Conservation (phyloP, 352 stramenopile genomes). For the Phytophthora megakarya region DNA sequence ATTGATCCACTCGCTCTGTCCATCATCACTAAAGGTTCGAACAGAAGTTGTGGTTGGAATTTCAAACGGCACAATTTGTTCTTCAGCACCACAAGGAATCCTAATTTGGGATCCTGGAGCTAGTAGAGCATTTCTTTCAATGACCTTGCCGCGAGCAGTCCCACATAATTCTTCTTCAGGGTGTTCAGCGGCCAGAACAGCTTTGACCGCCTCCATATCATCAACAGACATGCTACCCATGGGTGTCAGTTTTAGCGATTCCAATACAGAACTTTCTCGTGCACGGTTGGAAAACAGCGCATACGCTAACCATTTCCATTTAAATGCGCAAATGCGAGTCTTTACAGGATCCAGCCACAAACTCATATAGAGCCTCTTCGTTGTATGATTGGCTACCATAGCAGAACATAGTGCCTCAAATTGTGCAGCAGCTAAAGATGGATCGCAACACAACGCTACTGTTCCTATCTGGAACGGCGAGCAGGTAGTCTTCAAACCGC, state of each 20-base stretch:
- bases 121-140: neutral
- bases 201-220: slow-evolving; percentile 1
- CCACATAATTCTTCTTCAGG: slow-evolving; percentile 10
- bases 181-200: slow-evolving; percentile 5
- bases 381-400: neutral
- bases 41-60: neutral
- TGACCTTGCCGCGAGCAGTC: neutral
- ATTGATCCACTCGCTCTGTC: slow-evolving; percentile 10
- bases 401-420: slow-evolving; percentile 9
- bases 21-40: slow-evolving; percentile 15
- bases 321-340: neutral
- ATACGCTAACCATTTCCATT: slow-evolving; percentile 23
- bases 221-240: neutral
- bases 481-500: no score
- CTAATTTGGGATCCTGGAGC: neutral
- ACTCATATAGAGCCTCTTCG: neutral
- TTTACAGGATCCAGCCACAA: neutral
- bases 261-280: neutral
- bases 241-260: neutral
- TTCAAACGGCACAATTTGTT: neutral
- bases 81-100: neutral
- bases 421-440: neutral
- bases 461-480: neutral
- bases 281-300: slow-evolving; percentile 14
- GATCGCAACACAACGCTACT: slow-evolving; percentile 1